Evolutionary conservation across 805 yeast species (phyloP).

Genomic region (Candida vartiovaarae): DNA sequence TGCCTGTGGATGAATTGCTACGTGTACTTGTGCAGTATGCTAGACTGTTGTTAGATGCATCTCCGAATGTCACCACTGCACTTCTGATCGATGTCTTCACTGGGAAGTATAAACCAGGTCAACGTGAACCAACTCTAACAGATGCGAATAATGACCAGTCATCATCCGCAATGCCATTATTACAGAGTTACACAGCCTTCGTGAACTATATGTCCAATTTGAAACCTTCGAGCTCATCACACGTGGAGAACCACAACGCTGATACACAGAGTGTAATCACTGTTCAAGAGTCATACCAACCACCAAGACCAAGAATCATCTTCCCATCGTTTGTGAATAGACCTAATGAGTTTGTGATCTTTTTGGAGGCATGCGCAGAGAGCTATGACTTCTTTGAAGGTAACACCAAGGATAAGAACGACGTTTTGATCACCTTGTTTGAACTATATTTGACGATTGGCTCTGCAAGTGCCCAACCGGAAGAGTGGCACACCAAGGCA

Average conservation of each 20-base stretch:
- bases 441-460: constrained; percentile 73
- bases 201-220: constrained; percentile 42
- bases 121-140: constrained; percentile 11
- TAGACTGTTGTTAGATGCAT: constrained; percentile 51
- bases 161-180: constrained; percentile 5
- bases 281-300: constrained; percentile 57
- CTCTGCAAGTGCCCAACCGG: constrained; percentile 28
- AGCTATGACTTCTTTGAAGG: constrained; percentile 75
- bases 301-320: constrained; percentile 84
- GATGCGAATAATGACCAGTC: constrained; percentile 5
- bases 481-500: constrained; percentile 65
- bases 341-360: constrained; percentile 83
- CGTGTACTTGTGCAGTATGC: constrained; percentile 64
- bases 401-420: constrained; percentile 55
- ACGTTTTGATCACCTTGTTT: constrained; percentile 67
- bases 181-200: constrained; percentile 52
- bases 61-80: constrained; percentile 78
- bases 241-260: not conserved
- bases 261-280: constrained; percentile 9
- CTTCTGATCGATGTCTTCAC: constrained; percentile 83
- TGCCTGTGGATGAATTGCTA: constrained; percentile 71
- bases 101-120: constrained; percentile 59
- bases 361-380: constrained; percentile 84
- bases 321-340: constrained; percentile 83
- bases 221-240: constrained; percentile 21